phyloP scores from a whole-genome alignment of 805 yeast genomes.

The Candida silvicultrix region DNA sequence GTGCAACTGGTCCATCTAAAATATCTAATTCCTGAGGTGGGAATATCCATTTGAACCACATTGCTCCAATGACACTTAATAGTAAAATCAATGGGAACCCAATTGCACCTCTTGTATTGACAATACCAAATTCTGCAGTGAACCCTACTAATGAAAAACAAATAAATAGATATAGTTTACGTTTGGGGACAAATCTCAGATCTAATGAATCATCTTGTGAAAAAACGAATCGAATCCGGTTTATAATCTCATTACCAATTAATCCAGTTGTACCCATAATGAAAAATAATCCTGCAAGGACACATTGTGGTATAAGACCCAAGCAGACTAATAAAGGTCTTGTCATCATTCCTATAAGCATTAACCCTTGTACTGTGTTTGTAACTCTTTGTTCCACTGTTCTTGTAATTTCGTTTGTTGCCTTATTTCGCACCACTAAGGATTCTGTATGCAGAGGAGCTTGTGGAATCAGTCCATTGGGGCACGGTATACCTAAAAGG shows the following conservation, averaged over 20 bases:
- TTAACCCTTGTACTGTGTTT: constrained; percentile 76
- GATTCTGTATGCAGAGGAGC: constrained; percentile 91
- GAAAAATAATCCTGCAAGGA: constrained; percentile 86
- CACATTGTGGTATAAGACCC: constrained; percentile 87
- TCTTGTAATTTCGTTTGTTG: constrained; percentile 12
- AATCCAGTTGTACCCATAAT: constrained; percentile 87
- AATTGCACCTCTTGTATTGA: constrained; percentile 84
- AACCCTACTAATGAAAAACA: constrained; percentile 59
- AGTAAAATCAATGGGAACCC: constrained; percentile 88
- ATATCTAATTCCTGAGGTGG: constrained; percentile 51
- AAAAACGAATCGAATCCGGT: constrained; percentile 54
- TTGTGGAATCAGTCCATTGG: constrained; percentile 95
- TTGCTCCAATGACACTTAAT: constrained; percentile 55
- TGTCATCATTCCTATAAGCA: constrained; percentile 84
- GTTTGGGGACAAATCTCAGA: constrained; percentile 25
- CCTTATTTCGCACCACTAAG: constrained; percentile 42
- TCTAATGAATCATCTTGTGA: constrained; percentile 22
- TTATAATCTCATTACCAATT: constrained; percentile 56
- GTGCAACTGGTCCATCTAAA: constrained; percentile 64
- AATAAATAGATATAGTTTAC: constrained; percentile 46
- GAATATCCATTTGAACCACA: constrained; percentile 59
- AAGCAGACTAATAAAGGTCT: constrained; percentile 78
- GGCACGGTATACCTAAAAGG: constrained; percentile 86
- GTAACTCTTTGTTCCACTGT: constrained; percentile 90
- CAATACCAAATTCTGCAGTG: constrained; percentile 77